These are phyloP conservation scores for Ceratobasidium sp. DNA, from an alignment of 1,284 basidiomycete genomes.

Conservation along the genomic window DNA sequence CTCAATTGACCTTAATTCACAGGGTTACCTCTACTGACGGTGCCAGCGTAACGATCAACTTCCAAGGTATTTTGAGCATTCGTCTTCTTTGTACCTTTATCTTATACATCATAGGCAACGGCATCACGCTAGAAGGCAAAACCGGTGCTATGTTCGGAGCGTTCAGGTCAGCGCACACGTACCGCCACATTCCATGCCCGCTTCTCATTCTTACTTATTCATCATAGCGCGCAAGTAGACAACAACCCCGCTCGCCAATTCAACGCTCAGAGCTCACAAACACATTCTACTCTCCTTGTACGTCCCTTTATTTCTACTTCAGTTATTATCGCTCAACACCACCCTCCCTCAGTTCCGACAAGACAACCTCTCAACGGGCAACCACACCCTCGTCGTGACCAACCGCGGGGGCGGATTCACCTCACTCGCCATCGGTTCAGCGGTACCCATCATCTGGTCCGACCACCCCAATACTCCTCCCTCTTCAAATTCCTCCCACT, in stretches of 20 bases:
- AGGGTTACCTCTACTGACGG: constrained; percentile 31
- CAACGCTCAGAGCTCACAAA: constrained; percentile 13
- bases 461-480: background rate
- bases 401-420: constrained; percentile 19
- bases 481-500: background rate
- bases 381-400: constrained; percentile 22
- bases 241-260: background rate
- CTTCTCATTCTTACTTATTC: background rate
- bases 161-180: constrained; percentile 13
- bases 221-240: constrained; percentile 32
- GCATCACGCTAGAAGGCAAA: constrained; percentile 7
- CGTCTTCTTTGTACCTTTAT: background rate
- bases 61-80: constrained; percentile 7
- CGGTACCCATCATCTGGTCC: constrained; percentile 15
- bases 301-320: background rate
- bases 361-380: constrained; percentile 15
- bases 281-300: constrained; percentile 19
- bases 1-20: background rate
- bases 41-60: constrained; percentile 34
- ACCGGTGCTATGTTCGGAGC: constrained; percentile 11
- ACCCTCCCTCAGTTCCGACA: constrained; percentile 16
- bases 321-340: background rate
- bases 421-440: constrained; percentile 16
- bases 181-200: background rate
- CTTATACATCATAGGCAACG: constrained; percentile 20